Conservation (phyloP, 768 basidiomycete species). For the Hebeloma cylindrosporum region DNA sequence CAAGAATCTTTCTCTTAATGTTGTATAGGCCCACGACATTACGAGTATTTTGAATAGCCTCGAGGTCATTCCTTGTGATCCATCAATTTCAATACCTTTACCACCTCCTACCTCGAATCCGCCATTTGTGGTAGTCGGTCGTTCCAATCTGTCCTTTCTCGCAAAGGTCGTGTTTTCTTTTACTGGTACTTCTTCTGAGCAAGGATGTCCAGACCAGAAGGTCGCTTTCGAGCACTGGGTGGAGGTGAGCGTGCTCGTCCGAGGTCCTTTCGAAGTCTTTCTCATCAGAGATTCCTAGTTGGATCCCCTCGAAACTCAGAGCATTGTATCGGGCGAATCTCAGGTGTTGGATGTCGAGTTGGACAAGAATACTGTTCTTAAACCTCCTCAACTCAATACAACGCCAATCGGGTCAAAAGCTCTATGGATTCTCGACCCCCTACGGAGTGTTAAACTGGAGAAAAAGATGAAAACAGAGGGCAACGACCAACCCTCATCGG, state of each 20-base stretch:
- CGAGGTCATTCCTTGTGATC: conserved; percentile 33
- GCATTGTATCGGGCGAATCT: conserved; percentile 43
- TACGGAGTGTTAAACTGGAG: too few species aligned
- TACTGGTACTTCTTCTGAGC: conserved; percentile 28
- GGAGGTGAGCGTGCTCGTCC: conserved; percentile 36
- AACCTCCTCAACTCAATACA: conserved; percentile 33
- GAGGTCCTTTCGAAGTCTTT: neutral
- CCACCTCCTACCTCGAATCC: conserved; percentile 29
- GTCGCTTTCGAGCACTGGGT: conserved; percentile 55
- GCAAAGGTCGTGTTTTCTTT: conserved; percentile 49
- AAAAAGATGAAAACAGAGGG: neutral
- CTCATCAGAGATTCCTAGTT: conserved; percentile 30
- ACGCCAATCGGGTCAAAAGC: conserved; percentile 31
- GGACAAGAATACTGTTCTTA: conserved; percentile 44
- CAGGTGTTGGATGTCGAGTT: conserved; percentile 55
- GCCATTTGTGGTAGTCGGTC: conserved; percentile 47
- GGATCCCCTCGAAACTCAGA: conserved; percentile 36
- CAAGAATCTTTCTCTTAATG: conserved; percentile 8
- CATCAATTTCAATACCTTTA: conserved; percentile 14
- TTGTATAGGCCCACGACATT: conserved; percentile 39
- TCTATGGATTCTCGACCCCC: conserved; percentile 47
- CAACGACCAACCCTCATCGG: too few species aligned
- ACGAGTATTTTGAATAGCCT: conserved; percentile 44
- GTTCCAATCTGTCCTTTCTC: conserved; percentile 42
- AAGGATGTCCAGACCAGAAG: conserved; percentile 31